Evolutionary conservation across 805 yeast genomes (phyloP), one percentile per base, ranked within the genome.

Genomic region (Groenewaldozyma salmanticensis): DNA sequence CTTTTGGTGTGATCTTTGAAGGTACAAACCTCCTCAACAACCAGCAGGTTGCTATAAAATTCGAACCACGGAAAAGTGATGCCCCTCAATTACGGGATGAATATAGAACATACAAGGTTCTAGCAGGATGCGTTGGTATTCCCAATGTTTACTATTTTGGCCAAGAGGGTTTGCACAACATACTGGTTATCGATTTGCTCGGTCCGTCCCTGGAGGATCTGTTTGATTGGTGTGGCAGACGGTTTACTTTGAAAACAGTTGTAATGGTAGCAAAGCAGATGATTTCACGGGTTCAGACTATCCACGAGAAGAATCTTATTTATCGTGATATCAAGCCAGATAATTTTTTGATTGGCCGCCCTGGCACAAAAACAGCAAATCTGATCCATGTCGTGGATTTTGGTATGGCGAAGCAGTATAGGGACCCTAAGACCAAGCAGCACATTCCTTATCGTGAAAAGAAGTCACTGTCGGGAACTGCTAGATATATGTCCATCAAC

Each of bases 81-180:
- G 96, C 97, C 5, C 98, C 98, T 5, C 98, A 92, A 62, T 71
- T 92, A 43, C 75, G 96, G 54, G 98, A 92, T 61, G 98, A 92
- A 64, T 92, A 88, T 61, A 73, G 96, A 54, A 82, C 96, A n/a
- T 92, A 92, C 65, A 81, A 87, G 56, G 81, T 85, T 42, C 69
- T 92, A 38, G 76, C 77, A 43, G 95, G 94, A 16, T 73, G 80
- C 39, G 71, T 68, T 34, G 97, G 97, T 37, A 80, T 92, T 40
- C 98, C 98, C 39, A 78, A 80, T 54, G 97, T 95, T n/a, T 92
- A 92, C 66, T 92, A 87, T 61, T 90, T 90, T 61, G 98, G 98
- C 45, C 97, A 92, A 60, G 98, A 92, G 65, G 97, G 98, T 24
- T 75, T 92, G 45, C 97, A 92, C 68, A 88, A 90, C 61, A 87